Percentiles rank a stretch among this genome's conserved stretches.
Conservation (phyloP, 495 filamentous ascomycete species). For the Rusavskia elegans region DNA sequence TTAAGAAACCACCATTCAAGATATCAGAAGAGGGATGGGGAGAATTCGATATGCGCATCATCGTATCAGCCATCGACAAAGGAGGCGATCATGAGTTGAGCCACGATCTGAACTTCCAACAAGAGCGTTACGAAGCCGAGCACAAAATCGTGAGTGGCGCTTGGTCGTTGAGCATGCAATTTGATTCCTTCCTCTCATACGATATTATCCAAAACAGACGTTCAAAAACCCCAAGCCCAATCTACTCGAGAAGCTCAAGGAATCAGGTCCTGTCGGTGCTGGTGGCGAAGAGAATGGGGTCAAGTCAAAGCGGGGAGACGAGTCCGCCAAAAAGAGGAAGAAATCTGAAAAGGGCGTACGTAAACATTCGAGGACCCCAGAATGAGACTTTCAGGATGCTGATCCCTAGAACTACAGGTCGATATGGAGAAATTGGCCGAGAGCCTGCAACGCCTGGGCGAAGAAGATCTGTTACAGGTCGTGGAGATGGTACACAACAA, state of each 20-base stretch:
- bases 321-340: slow-evolving; percentile 57
- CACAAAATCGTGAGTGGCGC: slow-evolving; percentile 50
- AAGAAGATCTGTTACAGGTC: slow-evolving; percentile 83
- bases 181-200: not conserved
- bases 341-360: slow-evolving; percentile 49
- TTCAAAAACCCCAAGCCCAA: slow-evolving; percentile 88
- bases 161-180: not conserved
- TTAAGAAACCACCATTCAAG: slow-evolving; percentile 72
- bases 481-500: slow-evolving; percentile 98
- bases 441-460: slow-evolving; percentile 63
- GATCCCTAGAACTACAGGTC: slow-evolving; percentile 27
- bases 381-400: not conserved
- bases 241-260: slow-evolving; percentile 54
- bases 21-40: slow-evolving; percentile 95
- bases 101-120: slow-evolving; percentile 88
- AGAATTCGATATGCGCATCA: slow-evolving; percentile 92
- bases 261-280: slow-evolving; percentile 53
- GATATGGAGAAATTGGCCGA: slow-evolving; percentile 98
- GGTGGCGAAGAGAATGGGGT: slow-evolving; percentile 57
- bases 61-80: slow-evolving; percentile 66
- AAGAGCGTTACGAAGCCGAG: slow-evolving; percentile 64
- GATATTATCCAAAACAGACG: slow-evolving; percentile 23
- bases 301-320: slow-evolving; percentile 37
- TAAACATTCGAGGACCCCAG: not conserved
- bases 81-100: slow-evolving; percentile 61